A percentile compares a stretch with the other conserved stretches of the same genome.
phyloP scores from a whole-genome alignment of 495 filamentous ascomycete genomes.

The Cercophora sp. region DNA sequence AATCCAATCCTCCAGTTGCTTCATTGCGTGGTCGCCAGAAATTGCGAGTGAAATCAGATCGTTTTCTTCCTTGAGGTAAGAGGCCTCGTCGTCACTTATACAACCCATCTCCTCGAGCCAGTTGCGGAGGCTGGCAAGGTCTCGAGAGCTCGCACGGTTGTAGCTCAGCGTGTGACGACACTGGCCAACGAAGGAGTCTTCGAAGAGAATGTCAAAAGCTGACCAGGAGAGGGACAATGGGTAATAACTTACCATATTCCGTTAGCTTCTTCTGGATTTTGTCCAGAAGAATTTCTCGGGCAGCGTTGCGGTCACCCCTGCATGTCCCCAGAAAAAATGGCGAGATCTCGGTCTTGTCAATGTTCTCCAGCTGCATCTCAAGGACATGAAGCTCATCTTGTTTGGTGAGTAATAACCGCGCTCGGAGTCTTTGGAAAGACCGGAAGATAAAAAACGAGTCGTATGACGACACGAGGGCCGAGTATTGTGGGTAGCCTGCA shows the following conservation, averaged over 20 bases:
- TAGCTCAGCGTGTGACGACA: slow-evolving; percentile 16
- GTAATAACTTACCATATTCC: slow-evolving; percentile 25
- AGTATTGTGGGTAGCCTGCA: slow-evolving; percentile 30
- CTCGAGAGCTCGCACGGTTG: slow-evolving; percentile 8
- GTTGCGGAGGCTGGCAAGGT: slow-evolving; percentile 26
- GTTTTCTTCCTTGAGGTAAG: slow-evolving; percentile 19
- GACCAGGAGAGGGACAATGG: neutral
- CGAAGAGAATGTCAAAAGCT: neutral
- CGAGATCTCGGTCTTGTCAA: slow-evolving; percentile 26
- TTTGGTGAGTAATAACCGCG: slow-evolving; percentile 19
- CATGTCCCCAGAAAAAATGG: slow-evolving; percentile 29
- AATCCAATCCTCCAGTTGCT: slow-evolving; percentile 25
- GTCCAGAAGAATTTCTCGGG: slow-evolving; percentile 19
- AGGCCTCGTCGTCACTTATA: slow-evolving; percentile 27
- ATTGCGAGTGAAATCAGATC: slow-evolving; percentile 24
- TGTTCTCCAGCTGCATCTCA: slow-evolving; percentile 25
- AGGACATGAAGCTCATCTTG: slow-evolving; percentile 29
- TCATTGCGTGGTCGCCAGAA: slow-evolving; percentile 17
- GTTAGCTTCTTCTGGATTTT: slow-evolving; percentile 15
- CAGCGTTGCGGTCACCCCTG: slow-evolving; percentile 25
- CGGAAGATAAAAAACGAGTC: slow-evolving; percentile 26
- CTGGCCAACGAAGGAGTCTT: slow-evolving; percentile 25
- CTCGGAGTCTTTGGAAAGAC: slow-evolving; percentile 25
- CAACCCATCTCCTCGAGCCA: slow-evolving; percentile 26
- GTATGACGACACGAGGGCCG: slow-evolving; percentile 25